Evolutionary conservation across 129 eudicot species (phyloP), one percentile per base, ranked within the genome.

Genomic region (Artemisia argyi): DNA sequence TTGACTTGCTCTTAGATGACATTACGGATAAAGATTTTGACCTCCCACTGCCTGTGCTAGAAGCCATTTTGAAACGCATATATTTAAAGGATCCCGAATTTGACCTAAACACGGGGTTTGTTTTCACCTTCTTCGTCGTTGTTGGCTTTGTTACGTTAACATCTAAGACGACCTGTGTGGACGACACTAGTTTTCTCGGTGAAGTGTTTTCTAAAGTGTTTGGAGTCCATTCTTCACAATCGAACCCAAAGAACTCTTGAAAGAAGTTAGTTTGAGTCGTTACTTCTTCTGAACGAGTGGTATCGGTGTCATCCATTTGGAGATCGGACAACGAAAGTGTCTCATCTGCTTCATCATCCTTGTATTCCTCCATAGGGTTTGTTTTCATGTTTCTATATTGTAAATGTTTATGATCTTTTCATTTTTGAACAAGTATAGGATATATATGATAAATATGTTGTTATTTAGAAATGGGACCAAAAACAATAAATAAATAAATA

Each of bases 1-100:
- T 77, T 5, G 85, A 75, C 79, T 77, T 87, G 59, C 82, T 78
- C 82, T 64, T 78, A 7, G 77, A 71, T 14, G 59, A 73, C 77
- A 78, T 28, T 28, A 47, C 68, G 1, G 82, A 26, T 32, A 65
- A 18, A 3, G 82, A 78, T 22, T 35, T 78, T 11, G 82, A 78
- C 77, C 82, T 72, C 62, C 61, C 46, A 63, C 42, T 71, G 0
- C 66, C 13, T 5, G 19, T 54, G n/a, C 61, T 63, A 2, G 82
- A 78, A 64, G 59, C 62, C 18, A 58, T 47, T 65, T 78, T 78
- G 3, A 56, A 58, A 13, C 82, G 68, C 82, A 78, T 78, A 73
- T 78, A 72, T 71, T 18, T 72, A 19, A 78, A 78, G 7, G 77
- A 78, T 3, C 68, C 77, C 1, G 82, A 78, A 17, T 22, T 71